A percentile compares a stretch with the other conserved stretches of the same genome.
phyloP scores from a whole-genome alignment of 129 eudicot genomes.

The Helianthus annuus region DNA sequence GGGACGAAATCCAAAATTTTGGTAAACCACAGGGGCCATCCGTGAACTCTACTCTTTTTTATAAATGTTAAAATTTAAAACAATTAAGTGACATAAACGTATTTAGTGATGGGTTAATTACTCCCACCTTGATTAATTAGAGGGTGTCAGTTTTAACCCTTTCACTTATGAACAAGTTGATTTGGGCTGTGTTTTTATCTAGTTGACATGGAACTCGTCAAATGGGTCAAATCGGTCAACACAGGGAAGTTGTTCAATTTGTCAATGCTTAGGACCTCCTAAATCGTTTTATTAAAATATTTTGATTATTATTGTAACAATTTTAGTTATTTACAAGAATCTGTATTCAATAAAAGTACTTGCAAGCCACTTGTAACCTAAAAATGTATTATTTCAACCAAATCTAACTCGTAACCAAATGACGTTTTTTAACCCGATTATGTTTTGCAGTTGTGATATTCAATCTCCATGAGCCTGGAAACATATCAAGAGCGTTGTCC shows the following conservation, averaged over 20 bases:
- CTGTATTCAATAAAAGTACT: background rate
- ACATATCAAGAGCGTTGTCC: slow-evolving; percentile 85
- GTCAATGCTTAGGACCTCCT: background rate
- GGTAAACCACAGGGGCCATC: too few species aligned
- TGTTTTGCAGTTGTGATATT: slow-evolving; percentile 71
- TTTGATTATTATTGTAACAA: background rate
- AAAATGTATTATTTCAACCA: background rate
- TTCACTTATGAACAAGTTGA: background rate
- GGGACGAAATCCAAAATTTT: too few species aligned
- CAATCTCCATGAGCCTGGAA: slow-evolving; percentile 91
- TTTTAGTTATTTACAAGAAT: background rate
- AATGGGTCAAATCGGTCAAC: background rate
- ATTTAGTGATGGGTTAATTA: too few species aligned
- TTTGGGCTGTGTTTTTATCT: background rate
- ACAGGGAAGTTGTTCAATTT: background rate
- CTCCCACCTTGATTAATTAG: background rate
- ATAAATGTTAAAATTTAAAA: too few species aligned
- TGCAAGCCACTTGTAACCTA: background rate
- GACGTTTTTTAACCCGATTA: background rate
- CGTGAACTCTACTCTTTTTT: too few species aligned
- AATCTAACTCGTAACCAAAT: background rate
- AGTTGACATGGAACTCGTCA: background rate
- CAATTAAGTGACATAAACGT: too few species aligned
- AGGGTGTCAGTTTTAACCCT: too few species aligned
- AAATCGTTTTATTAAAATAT: background rate